phyloP scores from a whole-genome alignment of 257 asterid genomes.

The Solanum rostratum region DNA sequence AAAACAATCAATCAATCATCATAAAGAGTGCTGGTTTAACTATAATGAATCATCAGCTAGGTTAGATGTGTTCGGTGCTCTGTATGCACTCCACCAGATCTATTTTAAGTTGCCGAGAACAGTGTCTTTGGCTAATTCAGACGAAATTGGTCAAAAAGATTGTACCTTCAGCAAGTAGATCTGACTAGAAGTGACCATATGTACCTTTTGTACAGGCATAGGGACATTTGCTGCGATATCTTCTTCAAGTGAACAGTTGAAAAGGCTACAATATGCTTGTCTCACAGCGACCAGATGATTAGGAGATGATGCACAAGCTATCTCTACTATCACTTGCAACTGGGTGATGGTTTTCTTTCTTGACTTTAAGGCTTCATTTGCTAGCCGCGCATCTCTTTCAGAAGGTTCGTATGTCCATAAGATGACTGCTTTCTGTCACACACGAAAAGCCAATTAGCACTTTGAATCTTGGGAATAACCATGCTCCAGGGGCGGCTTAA shows the following conservation, averaged over 20 bases:
- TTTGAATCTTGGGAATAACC: background rate
- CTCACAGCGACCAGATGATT: slow-evolving; percentile 61
- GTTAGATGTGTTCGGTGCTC: background rate
- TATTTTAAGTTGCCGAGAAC: background rate
- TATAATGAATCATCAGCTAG: background rate
- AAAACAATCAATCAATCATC: background rate
- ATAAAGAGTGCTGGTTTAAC: background rate
- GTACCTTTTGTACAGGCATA: slow-evolving; percentile 59
- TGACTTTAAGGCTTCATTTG: slow-evolving; percentile 48
- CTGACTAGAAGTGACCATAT: background rate
- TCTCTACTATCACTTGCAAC: slow-evolving; percentile 63
- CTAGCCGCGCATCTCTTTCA: slow-evolving; percentile 78
- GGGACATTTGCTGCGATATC: slow-evolving; percentile 48
- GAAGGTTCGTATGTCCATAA: slow-evolving; percentile 66
- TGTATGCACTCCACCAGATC: background rate
- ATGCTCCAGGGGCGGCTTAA: no score
- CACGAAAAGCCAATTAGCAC: background rate
- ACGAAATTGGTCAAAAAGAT: background rate
- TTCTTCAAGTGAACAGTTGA: slow-evolving; percentile 59
- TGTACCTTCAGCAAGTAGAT: background rate
- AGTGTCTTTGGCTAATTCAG: background rate
- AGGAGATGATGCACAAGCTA: slow-evolving; percentile 71
- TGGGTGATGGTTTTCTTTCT: slow-evolving; percentile 29
- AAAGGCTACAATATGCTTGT: slow-evolving; percentile 47
- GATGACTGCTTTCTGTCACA: slow-evolving; percentile 52